Percentiles rank a stretch among this genome's conserved stretches.
Evolutionary conservation across 345 rosid genomes (phyloP).

Genomic region (Alliaria petiolata): DNA sequence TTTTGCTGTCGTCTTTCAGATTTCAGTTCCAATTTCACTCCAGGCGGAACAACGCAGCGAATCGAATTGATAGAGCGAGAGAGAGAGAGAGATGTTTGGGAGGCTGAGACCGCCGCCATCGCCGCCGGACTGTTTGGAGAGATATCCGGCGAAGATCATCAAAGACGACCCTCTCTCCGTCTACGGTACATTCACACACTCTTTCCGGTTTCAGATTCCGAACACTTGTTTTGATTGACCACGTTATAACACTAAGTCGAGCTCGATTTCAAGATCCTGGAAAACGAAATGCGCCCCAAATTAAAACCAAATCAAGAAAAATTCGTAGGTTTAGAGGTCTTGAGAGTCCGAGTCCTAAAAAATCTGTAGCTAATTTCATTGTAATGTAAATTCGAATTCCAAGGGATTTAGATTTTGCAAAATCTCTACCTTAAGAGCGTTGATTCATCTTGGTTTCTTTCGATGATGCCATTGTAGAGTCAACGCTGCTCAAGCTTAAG

Average conservation of each 20-base stretch:
- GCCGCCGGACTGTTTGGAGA: constrained; percentile 51
- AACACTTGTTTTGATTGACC: not conserved
- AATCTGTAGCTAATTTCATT: not conserved
- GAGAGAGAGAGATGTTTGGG: constrained; percentile 61
- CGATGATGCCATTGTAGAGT: constrained; percentile 42
- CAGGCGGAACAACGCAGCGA: not conserved
- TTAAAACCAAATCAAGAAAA: not conserved
- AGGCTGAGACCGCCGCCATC: constrained; percentile 65
- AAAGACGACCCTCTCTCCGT: constrained; percentile 81
- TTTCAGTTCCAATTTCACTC: not conserved
- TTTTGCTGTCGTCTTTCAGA: not conserved
- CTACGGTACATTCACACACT: constrained; percentile 46
- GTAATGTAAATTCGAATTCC: not conserved
- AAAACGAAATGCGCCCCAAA: not conserved
- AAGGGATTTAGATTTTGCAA: not conserved
- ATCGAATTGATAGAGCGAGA: not conserved
- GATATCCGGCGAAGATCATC: constrained; percentile 62
- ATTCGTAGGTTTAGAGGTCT: not conserved
- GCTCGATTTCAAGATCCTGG: not conserved
- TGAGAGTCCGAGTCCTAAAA: not conserved
- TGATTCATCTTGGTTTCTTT: not conserved
- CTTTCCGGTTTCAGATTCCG: not conserved
- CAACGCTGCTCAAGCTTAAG: constrained; percentile 74
- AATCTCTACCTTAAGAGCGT: not conserved
- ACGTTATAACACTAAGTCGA: not conserved